phyloP scores from a whole-genome alignment of 306 rosid species.

The Neltuma alba region DNA sequence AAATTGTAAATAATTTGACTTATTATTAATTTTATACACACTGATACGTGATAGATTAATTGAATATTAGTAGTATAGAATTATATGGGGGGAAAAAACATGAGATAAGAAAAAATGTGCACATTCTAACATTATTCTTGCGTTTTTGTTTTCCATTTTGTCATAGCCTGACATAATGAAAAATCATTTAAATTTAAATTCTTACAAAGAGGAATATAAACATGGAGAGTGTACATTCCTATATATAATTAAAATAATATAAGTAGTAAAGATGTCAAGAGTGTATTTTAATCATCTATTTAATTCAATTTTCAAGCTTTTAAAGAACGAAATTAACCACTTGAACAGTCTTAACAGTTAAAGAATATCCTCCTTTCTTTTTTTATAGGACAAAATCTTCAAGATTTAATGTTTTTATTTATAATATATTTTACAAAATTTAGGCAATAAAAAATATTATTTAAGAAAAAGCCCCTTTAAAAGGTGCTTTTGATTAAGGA shows the following conservation, averaged over 20 bases:
- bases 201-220: neutral
- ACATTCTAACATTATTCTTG: neutral
- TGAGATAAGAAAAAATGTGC: too few relatives aligned
- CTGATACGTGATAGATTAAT: neutral
- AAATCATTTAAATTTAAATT: too few relatives aligned
- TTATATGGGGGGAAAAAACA: neutral
- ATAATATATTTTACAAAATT: neutral
- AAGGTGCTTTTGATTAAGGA: neutral
- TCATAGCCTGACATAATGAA: neutral
- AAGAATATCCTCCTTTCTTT: too few relatives aligned
- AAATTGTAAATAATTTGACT: neutral
- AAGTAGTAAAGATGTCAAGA: neutral
- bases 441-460: neutral
- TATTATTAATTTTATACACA: too few relatives aligned
- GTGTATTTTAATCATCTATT: neutral
- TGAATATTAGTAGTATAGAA: neutral
- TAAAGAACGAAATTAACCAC: too few relatives aligned
- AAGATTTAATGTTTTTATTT: neutral
- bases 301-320: too few relatives aligned
- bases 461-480: too few relatives aligned
- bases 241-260: neutral
- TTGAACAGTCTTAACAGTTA: too few relatives aligned
- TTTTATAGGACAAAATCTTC: too few relatives aligned
- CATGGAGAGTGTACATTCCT: neutral
- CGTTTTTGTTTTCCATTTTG: too few relatives aligned